Evolutionary conservation across 2,329 filamentous ascomycete species (phyloP), one percentile per base, ranked within the genome.

Genomic region (Leptographium procerum): DNA sequence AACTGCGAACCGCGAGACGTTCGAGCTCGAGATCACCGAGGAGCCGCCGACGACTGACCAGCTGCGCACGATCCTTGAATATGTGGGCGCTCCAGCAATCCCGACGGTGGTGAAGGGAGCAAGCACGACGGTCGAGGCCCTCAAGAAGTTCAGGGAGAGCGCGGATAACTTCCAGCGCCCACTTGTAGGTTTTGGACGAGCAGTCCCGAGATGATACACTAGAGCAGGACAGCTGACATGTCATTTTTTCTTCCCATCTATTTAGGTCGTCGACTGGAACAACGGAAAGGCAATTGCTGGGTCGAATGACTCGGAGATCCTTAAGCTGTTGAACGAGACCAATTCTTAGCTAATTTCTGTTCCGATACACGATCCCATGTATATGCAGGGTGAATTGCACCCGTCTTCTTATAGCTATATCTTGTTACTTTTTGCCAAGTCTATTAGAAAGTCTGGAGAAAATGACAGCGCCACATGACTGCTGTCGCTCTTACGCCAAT

Each of bases 251-350:
- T 69, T 69, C 62, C 62, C 19, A n/a, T n/a, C n/a, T n/a, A n/a
- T 45, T 31, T 62, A 79, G 81, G 74, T 87, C 60, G 92, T 97
- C 56, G 92, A 97, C 70, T 97, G 94, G 94, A 89, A 87, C 69
- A 91, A 92, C 70, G 94, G 91, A 63, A 88, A 84, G 70, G 92
- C 86, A 52, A 77, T 88, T 74, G 76, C 83, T 29, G 89, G 89
- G 24, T 89, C 88, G 55, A 85, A 88, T 63, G 86, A 96, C 75
- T 95, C 90, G 19, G 88, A 92, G 75, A 96, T 97, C 61, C 73
- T 96, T 68, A 90, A 87, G 73, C 78, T 96, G 72, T 72, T 96
- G 56, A 81, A 84, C 60, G 76, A 81, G 59, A 13, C 22, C 7
- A 54, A 55, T n/a, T 24, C 16, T 28, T n/a, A 52, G 43, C 19